A percentile compares a stretch with the other conserved stretches of the same genome.
Evolutionary conservation across 1,284 basidiomycete genomes (phyloP).

Genomic region (Rhizoctonia solani): DNA sequence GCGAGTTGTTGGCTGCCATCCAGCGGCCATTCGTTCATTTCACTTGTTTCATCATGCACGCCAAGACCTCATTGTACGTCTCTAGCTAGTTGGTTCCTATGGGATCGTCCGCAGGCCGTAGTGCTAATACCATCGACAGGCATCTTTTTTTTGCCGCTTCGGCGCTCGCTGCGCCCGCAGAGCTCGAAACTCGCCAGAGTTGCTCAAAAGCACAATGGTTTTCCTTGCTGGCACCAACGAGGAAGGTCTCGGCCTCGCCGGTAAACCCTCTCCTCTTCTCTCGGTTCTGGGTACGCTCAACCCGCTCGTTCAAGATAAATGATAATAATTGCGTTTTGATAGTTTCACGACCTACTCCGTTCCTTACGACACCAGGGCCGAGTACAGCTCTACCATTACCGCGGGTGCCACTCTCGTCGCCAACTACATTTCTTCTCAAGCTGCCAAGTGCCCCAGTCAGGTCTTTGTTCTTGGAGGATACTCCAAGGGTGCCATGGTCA

Average conservation of each 20-base stretch:
- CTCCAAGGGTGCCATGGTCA: constrained; percentile 24
- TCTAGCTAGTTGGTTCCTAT: too few relatives aligned
- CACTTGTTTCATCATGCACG: too few relatives aligned
- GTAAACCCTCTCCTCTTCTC: constrained; percentile 2
- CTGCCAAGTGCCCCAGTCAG: constrained; percentile 16
- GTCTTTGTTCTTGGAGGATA: constrained; percentile 15
- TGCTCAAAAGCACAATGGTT: constrained; percentile 17
- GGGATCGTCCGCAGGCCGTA: too few relatives aligned
- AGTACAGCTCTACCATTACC: constrained; percentile 15
- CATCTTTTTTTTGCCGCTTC: constrained; percentile 4
- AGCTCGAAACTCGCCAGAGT: constrained; percentile 12
- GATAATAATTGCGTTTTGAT: background rate
- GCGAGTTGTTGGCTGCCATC: too few relatives aligned
- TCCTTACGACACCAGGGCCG: constrained; percentile 14
- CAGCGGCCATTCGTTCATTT: too few relatives aligned
- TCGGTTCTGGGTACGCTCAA: too few relatives aligned
- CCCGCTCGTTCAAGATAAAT: too few relatives aligned
- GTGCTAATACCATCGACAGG: too few relatives aligned
- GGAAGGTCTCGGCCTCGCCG: constrained; percentile 8
- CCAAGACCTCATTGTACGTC: too few relatives aligned
- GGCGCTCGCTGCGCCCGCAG: background rate
- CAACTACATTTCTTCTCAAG: constrained; percentile 11
- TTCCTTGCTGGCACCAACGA: constrained; percentile 18
- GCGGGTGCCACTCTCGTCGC: constrained; percentile 6
- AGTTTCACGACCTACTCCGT: constrained; percentile 28